Percentiles rank a stretch among this genome's conserved stretches.
Evolutionary conservation across 179 eudicot genomes (phyloP).

Genomic region (Gypsophila paniculata): DNA sequence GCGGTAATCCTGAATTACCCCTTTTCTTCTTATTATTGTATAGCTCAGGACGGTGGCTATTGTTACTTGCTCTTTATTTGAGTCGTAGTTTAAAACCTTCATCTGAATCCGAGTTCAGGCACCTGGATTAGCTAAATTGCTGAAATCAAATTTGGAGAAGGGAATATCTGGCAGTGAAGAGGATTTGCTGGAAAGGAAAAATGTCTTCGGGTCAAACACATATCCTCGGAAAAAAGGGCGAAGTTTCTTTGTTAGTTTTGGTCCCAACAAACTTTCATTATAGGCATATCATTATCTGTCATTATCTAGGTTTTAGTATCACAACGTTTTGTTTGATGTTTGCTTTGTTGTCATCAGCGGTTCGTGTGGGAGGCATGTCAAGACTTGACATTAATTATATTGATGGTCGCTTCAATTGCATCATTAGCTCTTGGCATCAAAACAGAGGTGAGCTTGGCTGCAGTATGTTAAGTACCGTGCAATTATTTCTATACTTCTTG

Average conservation of each 20-base stretch:
- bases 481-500: not conserved
- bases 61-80: not conserved
- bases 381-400: constrained; percentile 73
- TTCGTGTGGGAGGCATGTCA: constrained; percentile 90
- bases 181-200: constrained; percentile 52
- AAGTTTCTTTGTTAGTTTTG: constrained; percentile 59
- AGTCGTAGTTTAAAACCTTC: not conserved
- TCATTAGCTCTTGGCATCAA: constrained; percentile 78
- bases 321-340: not conserved
- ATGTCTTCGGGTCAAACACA: constrained; percentile 73
- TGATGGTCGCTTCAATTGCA: constrained; percentile 95
- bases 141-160: constrained; percentile 59
- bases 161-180: constrained; percentile 67
- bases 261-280: not conserved
- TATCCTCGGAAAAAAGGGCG: constrained; percentile 82
- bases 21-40: not conserved
- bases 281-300: not conserved
- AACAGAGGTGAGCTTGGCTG: constrained; percentile 53
- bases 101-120: constrained; percentile 35
- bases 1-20: constrained; percentile 42
- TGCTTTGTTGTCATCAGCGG: constrained; percentile 36
- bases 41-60: not conserved
- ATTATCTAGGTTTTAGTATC: not conserved
- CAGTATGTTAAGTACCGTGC: not conserved
- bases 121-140: constrained; percentile 47